Base-by-base conservation (phyloP, 2,329 filamentous ascomycete species). In the Thermothelomyces thermophilus region DNA sequence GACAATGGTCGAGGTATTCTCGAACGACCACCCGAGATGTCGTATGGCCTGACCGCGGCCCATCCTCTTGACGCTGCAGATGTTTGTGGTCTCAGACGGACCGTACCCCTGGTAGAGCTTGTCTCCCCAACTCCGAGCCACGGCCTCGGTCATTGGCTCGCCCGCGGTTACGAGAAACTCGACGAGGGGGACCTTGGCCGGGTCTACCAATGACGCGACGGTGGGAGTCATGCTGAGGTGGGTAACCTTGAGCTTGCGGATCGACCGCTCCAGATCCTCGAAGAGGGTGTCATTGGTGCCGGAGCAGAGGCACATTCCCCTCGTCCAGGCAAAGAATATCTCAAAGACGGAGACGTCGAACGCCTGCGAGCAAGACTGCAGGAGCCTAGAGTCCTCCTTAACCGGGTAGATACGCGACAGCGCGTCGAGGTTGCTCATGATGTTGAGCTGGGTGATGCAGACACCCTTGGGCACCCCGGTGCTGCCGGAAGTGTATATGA, bases 281-380 rank as follows among this genome's bases (percentile, higher is more conserved):
- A 91, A 88, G 0, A 94, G 68, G 1, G 80, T 76, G 58, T 93
- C 86, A 57, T 90, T 90, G 0, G 73, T 77, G 0, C 82, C 84
- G 2, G 86, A 80, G 62, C 87, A 95, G 11, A 95, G 72, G 53
- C 84, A 86, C 72, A 91, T 87, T 3, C 88, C 88, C 30, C 76
- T 75, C 41, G 79, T 77, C 85, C 89, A 94, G 0, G 88, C 74
- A 59, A 88, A 94, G 64, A 95, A 91, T 13, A 94, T 90, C 61
- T 95, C 90, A 62, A 94, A 94, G 0, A 94, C 86, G 0, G 88
- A 94, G 2, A 94, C 83, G 61, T 94, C 87, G 62, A 94, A 95
- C 0, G 84, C 85, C 61, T 90, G 86, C 0, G 87, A 91, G 61
- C 86, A 94, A 2, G 86, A 81, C 65, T 95, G 90, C 0, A 95